phyloP scores from a whole-genome alignment of 1,139 yeast species.

The Yueomyces sp. region DNA sequence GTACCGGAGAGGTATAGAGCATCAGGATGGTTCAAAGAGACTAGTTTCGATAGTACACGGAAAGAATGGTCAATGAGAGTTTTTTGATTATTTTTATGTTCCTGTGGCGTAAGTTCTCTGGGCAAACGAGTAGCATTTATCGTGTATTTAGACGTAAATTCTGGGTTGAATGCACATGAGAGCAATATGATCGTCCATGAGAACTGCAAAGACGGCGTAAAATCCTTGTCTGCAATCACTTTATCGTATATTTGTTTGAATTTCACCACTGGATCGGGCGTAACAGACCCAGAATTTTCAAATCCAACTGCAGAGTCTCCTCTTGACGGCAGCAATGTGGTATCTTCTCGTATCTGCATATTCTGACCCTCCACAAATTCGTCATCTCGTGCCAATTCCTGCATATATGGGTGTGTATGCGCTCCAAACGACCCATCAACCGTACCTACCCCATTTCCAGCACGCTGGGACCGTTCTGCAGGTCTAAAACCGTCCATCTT shows the following conservation, averaged over 20 bases:
- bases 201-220: constrained; percentile 34
- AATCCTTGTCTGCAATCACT: constrained; percentile 16
- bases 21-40: constrained; percentile 30
- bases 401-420: not conserved
- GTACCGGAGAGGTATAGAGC: constrained; percentile 50
- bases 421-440: too few relatives aligned
- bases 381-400: not conserved
- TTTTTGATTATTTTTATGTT: constrained; percentile 37
- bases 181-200: constrained; percentile 38
- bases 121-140: constrained; percentile 32
- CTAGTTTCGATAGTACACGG: constrained; percentile 42
- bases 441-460: too few relatives aligned
- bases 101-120: constrained; percentile 29
- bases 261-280: constrained; percentile 5
- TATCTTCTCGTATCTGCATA: too few relatives aligned
- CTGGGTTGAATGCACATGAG: constrained; percentile 31
- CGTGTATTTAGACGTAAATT: constrained; percentile 30
- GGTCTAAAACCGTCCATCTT: too few relatives aligned
- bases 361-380: too few relatives aligned
- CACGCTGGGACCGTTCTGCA: too few relatives aligned
- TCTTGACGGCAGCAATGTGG: too few relatives aligned
- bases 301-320: too few relatives aligned
- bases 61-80: constrained; percentile 45
- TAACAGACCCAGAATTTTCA: too few relatives aligned
- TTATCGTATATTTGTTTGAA: constrained; percentile 12